Conservation (phyloP, 208 protist genomes). For the Porcisia hertigi region DNA sequence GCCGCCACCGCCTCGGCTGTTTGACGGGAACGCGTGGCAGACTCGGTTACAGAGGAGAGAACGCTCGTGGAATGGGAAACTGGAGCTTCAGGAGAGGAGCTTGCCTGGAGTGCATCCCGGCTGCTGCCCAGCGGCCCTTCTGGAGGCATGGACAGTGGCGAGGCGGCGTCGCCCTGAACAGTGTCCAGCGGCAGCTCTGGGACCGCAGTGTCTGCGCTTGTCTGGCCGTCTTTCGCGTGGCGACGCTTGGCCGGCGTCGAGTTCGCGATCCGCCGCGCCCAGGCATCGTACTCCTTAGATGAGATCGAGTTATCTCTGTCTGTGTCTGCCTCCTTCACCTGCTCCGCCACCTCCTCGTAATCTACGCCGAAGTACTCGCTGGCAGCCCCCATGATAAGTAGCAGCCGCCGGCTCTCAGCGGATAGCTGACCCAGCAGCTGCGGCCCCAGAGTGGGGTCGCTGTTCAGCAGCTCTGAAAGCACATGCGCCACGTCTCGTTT, state of each 20-base stretch:
- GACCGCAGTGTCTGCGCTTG: not conserved
- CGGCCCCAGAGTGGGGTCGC: conserved; percentile 43
- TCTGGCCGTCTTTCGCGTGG: conserved; percentile 6
- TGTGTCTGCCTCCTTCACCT: conserved; percentile 74
- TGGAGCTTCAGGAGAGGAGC: not conserved
- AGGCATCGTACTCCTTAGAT: conserved; percentile 69
- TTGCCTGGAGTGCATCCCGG: not conserved
- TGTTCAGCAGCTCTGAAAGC: conserved; percentile 54
- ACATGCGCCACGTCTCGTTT: conserved; percentile 55
- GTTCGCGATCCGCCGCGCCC: conserved; percentile 41
- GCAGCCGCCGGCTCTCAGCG: conserved; percentile 68
- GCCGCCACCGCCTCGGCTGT: conserved; percentile 6
- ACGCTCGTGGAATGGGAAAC: not conserved
- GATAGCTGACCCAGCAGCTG: conserved; percentile 58
- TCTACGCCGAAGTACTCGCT: conserved; percentile 82
- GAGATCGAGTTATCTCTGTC: conserved; percentile 80
- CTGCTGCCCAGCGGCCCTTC: not conserved
- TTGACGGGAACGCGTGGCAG: conserved; percentile 12
- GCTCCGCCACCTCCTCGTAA: conserved; percentile 57
- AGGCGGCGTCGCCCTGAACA: conserved; percentile 2
- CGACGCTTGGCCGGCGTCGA: conserved; percentile 29
- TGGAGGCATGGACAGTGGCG: not conserved
- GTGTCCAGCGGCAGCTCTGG: not conserved
- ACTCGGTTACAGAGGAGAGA: not conserved
- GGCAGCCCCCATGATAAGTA: conserved; percentile 82